Evolutionary conservation across 176 grass and related monocot species (phyloP).

Genomic region (Otatea glauca): DNA sequence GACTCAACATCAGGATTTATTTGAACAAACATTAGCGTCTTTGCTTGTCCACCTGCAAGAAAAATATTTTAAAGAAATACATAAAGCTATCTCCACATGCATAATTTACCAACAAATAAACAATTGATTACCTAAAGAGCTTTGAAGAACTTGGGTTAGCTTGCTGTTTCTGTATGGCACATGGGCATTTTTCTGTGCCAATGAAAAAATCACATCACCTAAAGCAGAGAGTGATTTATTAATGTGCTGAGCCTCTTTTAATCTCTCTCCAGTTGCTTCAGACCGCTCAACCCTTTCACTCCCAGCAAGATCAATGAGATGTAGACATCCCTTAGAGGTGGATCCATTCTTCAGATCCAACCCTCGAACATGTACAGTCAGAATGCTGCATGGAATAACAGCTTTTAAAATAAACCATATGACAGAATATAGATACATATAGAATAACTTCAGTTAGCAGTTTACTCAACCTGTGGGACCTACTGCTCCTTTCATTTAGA

Average conservation of each 20-base stretch:
- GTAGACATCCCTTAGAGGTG: constrained; percentile 82
- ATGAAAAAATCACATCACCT: constrained; percentile 93
- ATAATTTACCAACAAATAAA: constrained; percentile 32
- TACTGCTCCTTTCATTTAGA: constrained; percentile 92
- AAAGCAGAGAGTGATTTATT: constrained; percentile 94
- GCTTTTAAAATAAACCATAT: constrained; percentile 26
- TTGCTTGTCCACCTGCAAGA: constrained; percentile 82
- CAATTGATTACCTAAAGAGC: constrained; percentile 74
- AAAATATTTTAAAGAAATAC: constrained; percentile 40
- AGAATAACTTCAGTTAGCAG: not conserved
- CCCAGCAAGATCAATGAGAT: constrained; percentile 94
- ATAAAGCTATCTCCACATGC: not conserved
- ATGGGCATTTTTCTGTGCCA: constrained; percentile 77
- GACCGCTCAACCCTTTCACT: constrained; percentile 90
- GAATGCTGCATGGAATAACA: constrained; percentile 61
- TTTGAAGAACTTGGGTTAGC: constrained; percentile 97
- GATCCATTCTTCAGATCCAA: constrained; percentile 87
- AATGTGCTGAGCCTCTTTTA: constrained; percentile 95
- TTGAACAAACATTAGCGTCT: constrained; percentile 98
- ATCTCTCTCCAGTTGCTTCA: constrained; percentile 89
- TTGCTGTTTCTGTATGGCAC: constrained; percentile 98
- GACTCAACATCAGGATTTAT: constrained; percentile 95
- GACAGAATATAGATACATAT: not conserved
- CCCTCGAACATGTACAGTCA: constrained; percentile 92
- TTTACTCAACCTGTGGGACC: constrained; percentile 79